Conservation (phyloP, 768 basidiomycete genomes). For the Naganishia kalamii region DNA sequence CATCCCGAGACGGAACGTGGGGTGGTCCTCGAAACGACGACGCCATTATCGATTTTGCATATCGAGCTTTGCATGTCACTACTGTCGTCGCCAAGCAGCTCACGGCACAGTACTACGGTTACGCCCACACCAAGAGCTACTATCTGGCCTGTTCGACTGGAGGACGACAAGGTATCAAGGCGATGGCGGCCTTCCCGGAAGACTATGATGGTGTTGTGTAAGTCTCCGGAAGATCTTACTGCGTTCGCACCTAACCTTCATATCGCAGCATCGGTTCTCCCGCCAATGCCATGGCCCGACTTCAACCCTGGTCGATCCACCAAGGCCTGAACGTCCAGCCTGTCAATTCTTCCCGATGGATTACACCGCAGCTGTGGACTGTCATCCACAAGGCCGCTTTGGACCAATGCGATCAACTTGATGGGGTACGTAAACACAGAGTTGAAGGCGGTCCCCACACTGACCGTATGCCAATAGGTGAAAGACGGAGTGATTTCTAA, state of each 20-base stretch:
- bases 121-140: background rate
- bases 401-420: conserved; percentile 1
- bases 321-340: conserved; percentile 3
- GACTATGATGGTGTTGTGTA: conserved; percentile 13
- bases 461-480: background rate
- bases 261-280: background rate
- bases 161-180: conserved; percentile 10
- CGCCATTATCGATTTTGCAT: conserved; percentile 15
- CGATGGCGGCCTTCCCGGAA: conserved; percentile 11
- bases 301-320: conserved; percentile 9
- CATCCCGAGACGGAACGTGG: background rate
- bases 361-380: background rate
- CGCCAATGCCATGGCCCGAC: background rate
- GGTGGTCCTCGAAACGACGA: conserved; percentile 9
- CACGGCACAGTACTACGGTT: conserved; percentile 3
- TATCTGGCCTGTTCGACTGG: conserved; percentile 11
- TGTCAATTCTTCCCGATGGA: conserved; percentile 8
- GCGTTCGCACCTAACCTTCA: background rate
- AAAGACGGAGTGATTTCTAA: conserved; percentile 6
- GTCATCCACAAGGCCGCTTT: conserved; percentile 1
- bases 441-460: background rate
- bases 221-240: background rate
- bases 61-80: conserved; percentile 2
- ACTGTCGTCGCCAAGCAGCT: background rate
- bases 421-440: background rate